These are phyloP conservation scores for Lipomyces yamanashiensis DNA, from an alignment of 805 yeast genomes.

Conservation along the genomic window DNA sequence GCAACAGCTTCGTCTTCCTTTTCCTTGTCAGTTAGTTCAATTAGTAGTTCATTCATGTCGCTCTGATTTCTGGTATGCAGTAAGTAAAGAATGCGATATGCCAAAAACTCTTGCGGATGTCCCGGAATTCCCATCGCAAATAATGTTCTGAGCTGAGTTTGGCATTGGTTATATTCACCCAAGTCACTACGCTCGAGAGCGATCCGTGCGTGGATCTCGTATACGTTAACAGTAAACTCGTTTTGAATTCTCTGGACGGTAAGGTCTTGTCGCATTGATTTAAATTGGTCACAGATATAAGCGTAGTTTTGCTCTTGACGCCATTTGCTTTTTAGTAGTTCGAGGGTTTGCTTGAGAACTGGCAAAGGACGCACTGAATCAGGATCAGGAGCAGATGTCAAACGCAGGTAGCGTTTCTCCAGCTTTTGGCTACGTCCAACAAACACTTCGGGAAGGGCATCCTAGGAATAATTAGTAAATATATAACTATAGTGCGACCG, in stretches of 20 bases:
- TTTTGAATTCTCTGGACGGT: constrained; percentile 87
- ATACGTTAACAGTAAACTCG: constrained; percentile 75
- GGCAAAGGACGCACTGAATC: constrained; percentile 73
- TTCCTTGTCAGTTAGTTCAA: constrained; percentile 39
- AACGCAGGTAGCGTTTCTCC: constrained; percentile 78
- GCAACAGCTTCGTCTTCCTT: constrained; percentile 40
- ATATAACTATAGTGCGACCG: neutral
- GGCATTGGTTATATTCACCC: constrained; percentile 96
- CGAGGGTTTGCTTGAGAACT: constrained; percentile 63
- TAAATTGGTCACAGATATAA: constrained; percentile 86
- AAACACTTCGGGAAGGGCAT: constrained; percentile 39
- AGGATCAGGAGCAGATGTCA: constrained; percentile 93
- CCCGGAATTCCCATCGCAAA: constrained; percentile 54
- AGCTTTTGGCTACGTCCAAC: constrained; percentile 68
- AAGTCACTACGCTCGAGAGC: constrained; percentile 82
- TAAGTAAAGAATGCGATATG: constrained; percentile 75
- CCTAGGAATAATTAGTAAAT: constrained; percentile 3
- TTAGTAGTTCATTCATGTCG: constrained; percentile 56
- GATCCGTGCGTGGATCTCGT: constrained; percentile 84
- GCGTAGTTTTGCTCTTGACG: constrained; percentile 62
- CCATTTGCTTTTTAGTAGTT: constrained; percentile 59
- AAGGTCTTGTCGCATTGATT: constrained; percentile 89
- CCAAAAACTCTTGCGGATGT: constrained; percentile 63
- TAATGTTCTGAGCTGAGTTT: constrained; percentile 71
- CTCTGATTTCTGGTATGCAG: constrained; percentile 70